These are phyloP conservation scores for Piromyces sp. DNA, from an alignment of 192 early-diverging fungal genomes.

Conservation along the genomic window DNA sequence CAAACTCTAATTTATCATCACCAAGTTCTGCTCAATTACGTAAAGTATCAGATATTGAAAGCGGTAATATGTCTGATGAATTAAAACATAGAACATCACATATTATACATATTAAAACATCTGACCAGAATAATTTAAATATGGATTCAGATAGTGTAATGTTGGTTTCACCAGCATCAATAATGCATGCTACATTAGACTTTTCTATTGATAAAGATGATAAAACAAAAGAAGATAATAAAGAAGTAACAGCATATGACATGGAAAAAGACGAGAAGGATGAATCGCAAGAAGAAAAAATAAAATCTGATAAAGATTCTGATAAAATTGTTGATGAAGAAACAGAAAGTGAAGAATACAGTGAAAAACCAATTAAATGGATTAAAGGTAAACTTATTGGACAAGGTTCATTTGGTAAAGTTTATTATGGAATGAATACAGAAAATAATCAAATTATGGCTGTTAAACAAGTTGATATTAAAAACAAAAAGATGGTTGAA, in stretches of 20 bases:
- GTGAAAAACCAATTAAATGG: conserved; percentile 31
- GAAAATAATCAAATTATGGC: conserved; percentile 71
- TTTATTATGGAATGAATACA: conserved; percentile 75
- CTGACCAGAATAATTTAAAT: neutral
- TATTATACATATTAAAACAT: neutral
- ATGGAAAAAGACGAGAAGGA: neutral
- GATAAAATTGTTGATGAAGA: conserved; percentile 5
- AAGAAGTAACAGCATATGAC: neutral
- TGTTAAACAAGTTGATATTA: conserved; percentile 82
- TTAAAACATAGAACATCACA: neutral
- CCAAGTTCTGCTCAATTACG: neutral
- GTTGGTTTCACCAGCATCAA: neutral
- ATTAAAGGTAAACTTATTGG: conserved; percentile 82
- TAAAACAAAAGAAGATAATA: neutral
- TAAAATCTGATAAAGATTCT: no score
- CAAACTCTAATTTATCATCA: neutral
- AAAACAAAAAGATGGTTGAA: conserved; percentile 25
- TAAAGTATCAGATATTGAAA: neutral
- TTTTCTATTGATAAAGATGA: neutral
- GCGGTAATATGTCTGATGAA: neutral
- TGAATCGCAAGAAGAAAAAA: neutral
- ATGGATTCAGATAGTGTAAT: neutral
- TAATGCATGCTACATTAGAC: neutral
- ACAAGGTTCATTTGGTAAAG: conserved; percentile 90
- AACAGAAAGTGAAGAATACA: conserved; percentile 3